Evolutionary conservation across 768 basidiomycete genomes (phyloP), one percentile per base, ranked within the genome.

Genomic region (Lanmaoa rubissima): DNA sequence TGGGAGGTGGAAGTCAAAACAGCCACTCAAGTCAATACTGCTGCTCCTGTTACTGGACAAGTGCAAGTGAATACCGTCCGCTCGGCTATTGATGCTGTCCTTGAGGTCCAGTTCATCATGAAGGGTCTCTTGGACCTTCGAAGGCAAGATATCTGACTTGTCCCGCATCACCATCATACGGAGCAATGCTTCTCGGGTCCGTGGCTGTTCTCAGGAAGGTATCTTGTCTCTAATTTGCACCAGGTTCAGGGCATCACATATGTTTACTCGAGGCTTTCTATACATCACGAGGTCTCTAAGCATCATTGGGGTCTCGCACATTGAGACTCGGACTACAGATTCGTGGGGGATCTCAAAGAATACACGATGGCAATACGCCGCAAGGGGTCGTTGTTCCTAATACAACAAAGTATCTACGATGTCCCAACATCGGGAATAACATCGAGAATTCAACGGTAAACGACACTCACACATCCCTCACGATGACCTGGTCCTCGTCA

Each of bases 1-100:
- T 94, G 91, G 91, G 87, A 92, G 68, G 90, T 94, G 38, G 88
- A 93, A 74, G 90, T 92, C 48, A 92, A 89, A 69, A 91, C 91
- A 1, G 88, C 90, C 2, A 77, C 79, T 3, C 92, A 92, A 7
- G 83, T 89, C 43, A 82, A 87, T 16, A 90, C 89, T 55, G 88
- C 86, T 0, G 69, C 62, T 24, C 57, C 69, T 31, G 55, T 51
- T 35, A 47, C 54, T 32, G 68, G 70, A 19, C 70, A 73, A 42
- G 60, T 68, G 10, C 89, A 86, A 67, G 86, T 87, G 58, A 87
- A 82, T 3, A 91, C 90, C 5, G 76, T 92, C n/a, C 82, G 79
- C 53, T 77, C 79, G 16, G 79, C 83, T 10, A 83, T 90, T 32
- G 86, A 91, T 17, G 87, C 86, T 3, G 86, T 93, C 1, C 79